These are phyloP conservation scores for Saksenaea vasiformis DNA, from an alignment of 371 early-diverging fungal species.

Conservation along the genomic window DNA sequence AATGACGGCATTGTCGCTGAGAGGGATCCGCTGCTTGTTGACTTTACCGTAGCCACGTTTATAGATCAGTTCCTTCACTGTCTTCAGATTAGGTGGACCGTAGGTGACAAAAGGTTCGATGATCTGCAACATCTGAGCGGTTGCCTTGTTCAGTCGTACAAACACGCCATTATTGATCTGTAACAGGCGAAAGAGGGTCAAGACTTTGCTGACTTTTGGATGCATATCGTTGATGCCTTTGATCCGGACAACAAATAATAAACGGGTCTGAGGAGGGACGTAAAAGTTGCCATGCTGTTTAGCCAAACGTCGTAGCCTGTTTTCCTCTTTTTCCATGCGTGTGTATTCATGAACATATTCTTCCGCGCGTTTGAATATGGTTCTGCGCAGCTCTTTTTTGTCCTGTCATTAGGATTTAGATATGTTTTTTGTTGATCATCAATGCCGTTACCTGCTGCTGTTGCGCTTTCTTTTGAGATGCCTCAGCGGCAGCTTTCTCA, in stretches of 20 bases:
- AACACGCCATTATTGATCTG: constrained; percentile 99
- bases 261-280: constrained; percentile 92
- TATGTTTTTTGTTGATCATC: neutral
- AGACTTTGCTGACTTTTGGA: constrained; percentile 97
- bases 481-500: constrained; percentile 81
- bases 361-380: constrained; percentile 96
- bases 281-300: constrained; percentile 85
- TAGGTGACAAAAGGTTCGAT: constrained; percentile 97
- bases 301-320: constrained; percentile 87
- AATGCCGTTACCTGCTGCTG: constrained; percentile 55
- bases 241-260: constrained; percentile 94
- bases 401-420: neutral
- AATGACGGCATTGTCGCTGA: constrained; percentile 94
- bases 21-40: constrained; percentile 91
- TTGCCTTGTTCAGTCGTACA: constrained; percentile 96
- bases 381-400: neutral
- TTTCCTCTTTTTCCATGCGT: constrained; percentile 80
- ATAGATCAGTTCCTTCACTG: constrained; percentile 97
- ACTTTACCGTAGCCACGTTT: constrained; percentile 98
- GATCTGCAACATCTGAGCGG: constrained; percentile 94
- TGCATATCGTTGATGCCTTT: constrained; percentile 95
- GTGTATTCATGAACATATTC: constrained; percentile 95
- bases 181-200: constrained; percentile 95
- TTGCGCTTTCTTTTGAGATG: constrained; percentile 52
- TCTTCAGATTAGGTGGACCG: constrained; percentile 97